Evolutionary conservation across 768 basidiomycete species (phyloP).

Genomic region (Daedaleopsis nitida): DNA sequence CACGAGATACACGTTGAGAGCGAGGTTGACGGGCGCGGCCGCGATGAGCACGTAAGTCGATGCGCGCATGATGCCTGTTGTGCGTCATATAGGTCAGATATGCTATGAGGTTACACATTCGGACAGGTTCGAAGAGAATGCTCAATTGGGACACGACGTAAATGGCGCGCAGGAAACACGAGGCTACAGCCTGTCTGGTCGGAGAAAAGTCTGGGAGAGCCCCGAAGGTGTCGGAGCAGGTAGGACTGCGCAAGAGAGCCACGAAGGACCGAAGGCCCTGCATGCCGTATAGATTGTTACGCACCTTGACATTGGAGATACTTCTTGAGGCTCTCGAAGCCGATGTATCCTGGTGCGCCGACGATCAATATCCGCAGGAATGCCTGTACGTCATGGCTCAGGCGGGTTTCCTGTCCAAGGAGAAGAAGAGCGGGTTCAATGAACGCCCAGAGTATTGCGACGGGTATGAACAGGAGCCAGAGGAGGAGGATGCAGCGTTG

Average conservation of each 20-base stretch:
- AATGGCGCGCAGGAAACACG: background rate
- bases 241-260: background rate
- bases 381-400: constrained; percentile 61
- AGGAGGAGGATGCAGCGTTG: constrained; percentile 70
- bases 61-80: constrained; percentile 71
- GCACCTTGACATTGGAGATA: constrained; percentile 79
- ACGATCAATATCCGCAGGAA: constrained; percentile 67
- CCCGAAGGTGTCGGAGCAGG: background rate
- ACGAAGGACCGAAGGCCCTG: background rate
- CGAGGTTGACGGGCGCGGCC: constrained; percentile 67
- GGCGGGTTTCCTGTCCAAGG: constrained; percentile 59
- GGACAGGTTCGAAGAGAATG: no score
- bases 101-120: background rate
- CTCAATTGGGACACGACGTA: background rate
- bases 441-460: constrained; percentile 63
- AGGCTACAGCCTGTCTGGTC: no score
- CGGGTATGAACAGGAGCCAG: constrained; percentile 65
- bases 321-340: constrained; percentile 77
- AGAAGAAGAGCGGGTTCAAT: constrained; percentile 62
- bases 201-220: background rate
- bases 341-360: constrained; percentile 73
- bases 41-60: constrained; percentile 65
- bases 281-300: constrained; percentile 13
- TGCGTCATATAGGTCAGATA: background rate
- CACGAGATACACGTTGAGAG: constrained; percentile 59